These are phyloP conservation scores for Simmondsia chinensis DNA, from an alignment of 148 eudicot genomes.

Conservation along the genomic window DNA sequence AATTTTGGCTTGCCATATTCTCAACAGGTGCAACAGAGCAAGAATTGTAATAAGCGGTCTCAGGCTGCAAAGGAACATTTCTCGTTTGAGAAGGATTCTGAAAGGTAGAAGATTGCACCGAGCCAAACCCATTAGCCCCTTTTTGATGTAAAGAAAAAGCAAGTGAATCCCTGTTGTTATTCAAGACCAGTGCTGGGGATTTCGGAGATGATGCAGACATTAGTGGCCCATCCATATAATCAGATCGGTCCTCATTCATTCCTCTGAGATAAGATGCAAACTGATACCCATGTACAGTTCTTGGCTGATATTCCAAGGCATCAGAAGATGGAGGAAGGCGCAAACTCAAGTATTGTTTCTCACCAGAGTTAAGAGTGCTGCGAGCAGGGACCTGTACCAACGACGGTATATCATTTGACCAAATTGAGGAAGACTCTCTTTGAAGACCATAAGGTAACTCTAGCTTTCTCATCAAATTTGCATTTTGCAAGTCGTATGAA, in stretches of 20 bases:
- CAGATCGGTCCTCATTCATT: constrained; percentile 41
- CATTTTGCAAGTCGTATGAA: constrained; percentile 28
- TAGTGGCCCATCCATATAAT: constrained; percentile 31
- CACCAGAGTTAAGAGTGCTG: constrained; percentile 35
- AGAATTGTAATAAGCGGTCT: constrained; percentile 26
- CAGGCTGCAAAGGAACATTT: constrained; percentile 45
- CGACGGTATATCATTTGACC: constrained; percentile 41
- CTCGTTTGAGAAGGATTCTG: constrained; percentile 47
- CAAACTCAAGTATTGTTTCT: constrained; percentile 77
- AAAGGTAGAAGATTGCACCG: too few relatives aligned
- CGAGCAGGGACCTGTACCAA: constrained; percentile 32
- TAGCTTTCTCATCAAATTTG: constrained; percentile 18
- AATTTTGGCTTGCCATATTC: too few relatives aligned
- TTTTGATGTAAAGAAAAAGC: constrained; percentile 32
- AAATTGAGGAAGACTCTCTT: constrained; percentile 34
- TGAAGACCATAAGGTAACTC: constrained; percentile 48
- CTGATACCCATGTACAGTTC: constrained; percentile 88
- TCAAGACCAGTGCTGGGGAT: constrained; percentile 33
- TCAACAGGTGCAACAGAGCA: constrained; percentile 27
- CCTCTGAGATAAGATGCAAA: constrained; percentile 42
- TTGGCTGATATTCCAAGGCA: too few relatives aligned
- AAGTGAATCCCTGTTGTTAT: constrained; percentile 47
- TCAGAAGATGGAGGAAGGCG: constrained; percentile 63
- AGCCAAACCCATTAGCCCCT: constrained; percentile 34
- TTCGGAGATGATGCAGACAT: constrained; percentile 32